Evolutionary conservation across 208 protist genomes (phyloP).

Genomic region (Wallacemonas sp.): DNA sequence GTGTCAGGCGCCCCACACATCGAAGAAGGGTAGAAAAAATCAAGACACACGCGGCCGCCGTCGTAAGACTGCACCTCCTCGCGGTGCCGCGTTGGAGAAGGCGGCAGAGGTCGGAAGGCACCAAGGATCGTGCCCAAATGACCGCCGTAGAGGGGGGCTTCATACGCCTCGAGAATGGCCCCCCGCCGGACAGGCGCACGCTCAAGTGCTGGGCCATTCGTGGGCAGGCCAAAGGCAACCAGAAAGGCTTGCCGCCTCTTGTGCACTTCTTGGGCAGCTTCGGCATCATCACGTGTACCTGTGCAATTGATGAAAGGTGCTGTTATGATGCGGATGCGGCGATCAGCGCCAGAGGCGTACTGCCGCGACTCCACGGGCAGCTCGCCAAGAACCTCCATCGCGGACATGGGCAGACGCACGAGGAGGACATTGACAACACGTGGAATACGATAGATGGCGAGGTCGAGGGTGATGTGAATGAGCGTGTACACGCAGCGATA

Average conservation of each 20-base stretch:
- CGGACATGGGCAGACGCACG: slow-evolving; percentile 27
- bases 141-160: slow-evolving; percentile 51
- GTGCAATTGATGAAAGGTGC: background rate
- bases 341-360: slow-evolving; percentile 9
- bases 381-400: slow-evolving; percentile 18
- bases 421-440: slow-evolving; percentile 22
- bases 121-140: slow-evolving; percentile 65
- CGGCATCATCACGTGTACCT: slow-evolving; percentile 17
- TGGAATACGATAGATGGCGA: slow-evolving; percentile 34
- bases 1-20: background rate
- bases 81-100: slow-evolving; percentile 24
- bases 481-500: slow-evolving; percentile 18
- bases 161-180: slow-evolving; percentile 21
- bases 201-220: background rate
- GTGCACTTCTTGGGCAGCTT: slow-evolving; percentile 6
- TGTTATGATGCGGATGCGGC: slow-evolving; percentile 19
- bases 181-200: background rate
- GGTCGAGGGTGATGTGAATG: slow-evolving; percentile 22
- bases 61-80: slow-evolving; percentile 47
- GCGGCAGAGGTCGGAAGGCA: slow-evolving; percentile 28
- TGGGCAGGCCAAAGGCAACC: slow-evolving; percentile 5
- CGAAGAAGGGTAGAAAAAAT: slow-evolving; percentile 37
- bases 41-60: slow-evolving; percentile 56
- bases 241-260: slow-evolving; percentile 6
- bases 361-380: background rate